A percentile compares a stretch with the other conserved stretches of the same genome.
Evolutionary conservation across 2,329 filamentous ascomycete genomes (phyloP).

Genomic region (Fusarium nurragi): DNA sequence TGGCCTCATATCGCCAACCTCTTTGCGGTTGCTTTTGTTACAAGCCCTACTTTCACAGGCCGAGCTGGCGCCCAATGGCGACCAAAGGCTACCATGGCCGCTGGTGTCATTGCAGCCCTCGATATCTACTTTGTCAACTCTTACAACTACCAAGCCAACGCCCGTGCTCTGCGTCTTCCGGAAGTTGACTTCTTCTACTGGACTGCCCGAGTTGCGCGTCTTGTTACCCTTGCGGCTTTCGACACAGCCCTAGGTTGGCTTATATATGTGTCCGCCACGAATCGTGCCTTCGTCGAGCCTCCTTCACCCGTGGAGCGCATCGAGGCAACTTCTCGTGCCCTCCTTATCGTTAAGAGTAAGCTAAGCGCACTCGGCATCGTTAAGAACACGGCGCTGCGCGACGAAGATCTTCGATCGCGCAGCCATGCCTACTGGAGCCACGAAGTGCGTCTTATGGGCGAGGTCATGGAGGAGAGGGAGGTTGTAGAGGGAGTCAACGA

Average conservation of each 20-base stretch:
- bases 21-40: conserved; percentile 74
- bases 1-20: conserved; percentile 85
- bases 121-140: conserved; percentile 74
- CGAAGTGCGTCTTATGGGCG: conserved; percentile 76
- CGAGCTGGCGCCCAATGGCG: conserved; percentile 74
- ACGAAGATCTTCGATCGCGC: conserved; percentile 73
- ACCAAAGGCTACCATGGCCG: conserved; percentile 71
- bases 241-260: conserved; percentile 71
- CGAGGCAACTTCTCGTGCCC: conserved; percentile 63
- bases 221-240: conserved; percentile 69
- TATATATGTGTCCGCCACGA: conserved; percentile 81
- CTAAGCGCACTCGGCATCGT: conserved; percentile 78
- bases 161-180: conserved; percentile 66
- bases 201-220: conserved; percentile 71
- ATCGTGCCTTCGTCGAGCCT: conserved; percentile 76
- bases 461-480: conserved; percentile 81
- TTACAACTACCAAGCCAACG: conserved; percentile 73
- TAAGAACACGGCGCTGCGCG: conserved; percentile 80
- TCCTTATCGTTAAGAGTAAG: conserved; percentile 71
- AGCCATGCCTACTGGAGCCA: conserved; percentile 81
- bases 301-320: conserved; percentile 72
- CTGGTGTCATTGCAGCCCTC: conserved; percentile 63
- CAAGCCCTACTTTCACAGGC: conserved; percentile 73
- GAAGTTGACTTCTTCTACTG: conserved; percentile 79
- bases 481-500: conserved; percentile 77